These are phyloP conservation scores for Picochlorum sp. DNA, from an alignment of 139 green algal genomes.

Conservation along the genomic window DNA sequence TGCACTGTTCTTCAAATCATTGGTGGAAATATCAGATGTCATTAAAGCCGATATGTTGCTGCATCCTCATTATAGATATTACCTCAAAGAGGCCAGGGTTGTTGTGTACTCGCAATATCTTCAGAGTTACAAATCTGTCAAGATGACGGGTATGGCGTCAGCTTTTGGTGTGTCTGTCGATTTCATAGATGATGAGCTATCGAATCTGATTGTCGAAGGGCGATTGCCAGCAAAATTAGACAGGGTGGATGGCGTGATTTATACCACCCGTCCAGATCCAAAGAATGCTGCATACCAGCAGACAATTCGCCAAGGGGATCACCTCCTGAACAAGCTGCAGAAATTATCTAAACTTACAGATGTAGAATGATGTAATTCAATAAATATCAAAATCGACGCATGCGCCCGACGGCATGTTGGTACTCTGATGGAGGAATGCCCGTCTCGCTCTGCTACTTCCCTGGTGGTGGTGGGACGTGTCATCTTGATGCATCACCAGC, in stretches of 20 bases:
- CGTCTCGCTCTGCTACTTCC: neutral
- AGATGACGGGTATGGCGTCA: constrained; percentile 78
- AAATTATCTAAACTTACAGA: constrained; percentile 93
- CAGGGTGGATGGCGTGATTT: constrained; percentile 80
- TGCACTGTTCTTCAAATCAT: constrained; percentile 76
- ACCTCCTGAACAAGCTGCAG: constrained; percentile 91
- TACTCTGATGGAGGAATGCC: constrained; percentile 9
- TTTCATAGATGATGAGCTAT: constrained; percentile 71
- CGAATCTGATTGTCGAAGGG: constrained; percentile 86
- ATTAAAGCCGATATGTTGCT: constrained; percentile 73
- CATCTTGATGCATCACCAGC: neutral
- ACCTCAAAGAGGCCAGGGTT: constrained; percentile 81
- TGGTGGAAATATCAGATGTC: constrained; percentile 51
- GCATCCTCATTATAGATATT: constrained; percentile 81
- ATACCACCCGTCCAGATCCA: constrained; percentile 87
- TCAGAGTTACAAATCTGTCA: constrained; percentile 95
- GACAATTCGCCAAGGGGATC: constrained; percentile 86
- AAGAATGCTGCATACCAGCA: constrained; percentile 89
- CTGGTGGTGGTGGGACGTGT: neutral
- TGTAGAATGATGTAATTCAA: constrained; percentile 45
- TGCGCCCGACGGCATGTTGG: constrained; percentile 1
- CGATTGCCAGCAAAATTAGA: constrained; percentile 93
- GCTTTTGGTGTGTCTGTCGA: constrained; percentile 63
- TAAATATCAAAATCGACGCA: neutral
- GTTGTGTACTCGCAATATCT: constrained; percentile 93